phyloP scores from a whole-genome alignment of 2,329 filamentous ascomycete genomes.

The Talaromyces marneffei region DNA sequence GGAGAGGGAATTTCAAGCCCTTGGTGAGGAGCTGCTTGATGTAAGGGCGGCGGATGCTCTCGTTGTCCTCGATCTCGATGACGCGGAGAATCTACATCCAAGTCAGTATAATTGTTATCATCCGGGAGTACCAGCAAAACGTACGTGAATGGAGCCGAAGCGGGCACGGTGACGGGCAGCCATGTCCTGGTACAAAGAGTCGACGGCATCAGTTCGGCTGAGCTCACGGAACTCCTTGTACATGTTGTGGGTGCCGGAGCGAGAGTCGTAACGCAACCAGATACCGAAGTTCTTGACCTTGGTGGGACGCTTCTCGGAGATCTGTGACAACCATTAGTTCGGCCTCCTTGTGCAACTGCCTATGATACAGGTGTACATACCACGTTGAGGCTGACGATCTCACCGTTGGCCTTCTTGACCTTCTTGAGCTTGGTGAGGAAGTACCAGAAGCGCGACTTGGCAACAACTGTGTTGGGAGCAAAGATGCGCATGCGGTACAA shows the following conservation, averaged over 20 bases:
- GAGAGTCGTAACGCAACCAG: conserved; percentile 99
- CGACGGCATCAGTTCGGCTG: conserved; percentile 89
- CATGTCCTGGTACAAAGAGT: conserved; percentile 99
- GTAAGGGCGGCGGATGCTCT: conserved; percentile 96
- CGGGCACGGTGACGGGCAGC: conserved; percentile 95
- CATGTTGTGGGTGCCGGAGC: conserved; percentile 99
- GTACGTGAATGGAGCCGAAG: conserved; percentile 97
- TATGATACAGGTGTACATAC: conserved; percentile 49
- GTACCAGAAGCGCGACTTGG: conserved; percentile 99
- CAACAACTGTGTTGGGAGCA: conserved; percentile 93
- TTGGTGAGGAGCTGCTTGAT: conserved; percentile 97
- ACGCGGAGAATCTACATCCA: conserved; percentile 89
- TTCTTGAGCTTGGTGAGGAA: conserved; percentile 98
- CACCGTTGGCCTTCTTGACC: conserved; percentile 99
- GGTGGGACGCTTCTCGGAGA: conserved; percentile 96
- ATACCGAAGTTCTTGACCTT: conserved; percentile 99
- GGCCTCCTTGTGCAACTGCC: too few relatives aligned
- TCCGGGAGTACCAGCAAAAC: conserved; percentile 34
- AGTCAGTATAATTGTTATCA: conserved; percentile 15
- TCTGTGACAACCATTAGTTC: conserved; percentile 50
- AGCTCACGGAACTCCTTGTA: conserved; percentile 99
- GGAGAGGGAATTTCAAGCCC: conserved; percentile 95
- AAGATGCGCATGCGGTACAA: conserved; percentile 99
- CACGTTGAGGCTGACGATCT: conserved; percentile 96
- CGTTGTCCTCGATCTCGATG: conserved; percentile 90